Percentiles rank a stretch among this genome's conserved stretches.
phyloP scores from a whole-genome alignment of 164 flowering plant genomes.

The Dillenia suffruticosa region DNA sequence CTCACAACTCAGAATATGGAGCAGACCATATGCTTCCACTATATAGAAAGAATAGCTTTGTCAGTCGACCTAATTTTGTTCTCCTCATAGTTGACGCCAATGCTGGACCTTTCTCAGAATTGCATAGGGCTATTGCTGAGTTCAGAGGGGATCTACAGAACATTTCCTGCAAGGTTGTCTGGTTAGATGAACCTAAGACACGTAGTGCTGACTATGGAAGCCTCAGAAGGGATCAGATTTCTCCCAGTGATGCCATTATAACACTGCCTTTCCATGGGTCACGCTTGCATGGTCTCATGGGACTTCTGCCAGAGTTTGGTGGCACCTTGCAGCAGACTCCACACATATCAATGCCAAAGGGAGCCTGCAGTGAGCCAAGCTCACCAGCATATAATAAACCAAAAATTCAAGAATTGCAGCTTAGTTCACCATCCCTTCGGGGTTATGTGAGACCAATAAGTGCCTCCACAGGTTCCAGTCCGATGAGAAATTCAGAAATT shows the following conservation, averaged over 20 bases:
- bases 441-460: not conserved
- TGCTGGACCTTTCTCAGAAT: no score
- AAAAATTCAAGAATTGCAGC: no score
- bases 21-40: no score
- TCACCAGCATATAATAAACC: no score
- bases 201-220: not conserved
- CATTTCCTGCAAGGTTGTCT: slow-evolving; percentile 26
- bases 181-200: slow-evolving; percentile 23
- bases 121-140: no score
- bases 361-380: not conserved
- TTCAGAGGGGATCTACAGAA: no score
- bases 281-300: slow-evolving; percentile 15
- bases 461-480: not conserved
- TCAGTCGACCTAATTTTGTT: no score
- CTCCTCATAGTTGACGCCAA: no score
- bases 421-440: not conserved
- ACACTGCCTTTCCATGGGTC: slow-evolving; percentile 43
- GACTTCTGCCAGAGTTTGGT: slow-evolving; percentile 23
- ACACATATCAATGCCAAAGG: no score
- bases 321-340: not conserved
- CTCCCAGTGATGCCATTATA: slow-evolving; percentile 18
- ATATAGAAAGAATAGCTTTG: no score
- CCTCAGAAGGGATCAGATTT: slow-evolving; percentile 1
- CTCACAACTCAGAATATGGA: no score
- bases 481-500: not conserved